Conservation (phyloP, 169 alveolate species). For the Eimeria tenella region DNA sequence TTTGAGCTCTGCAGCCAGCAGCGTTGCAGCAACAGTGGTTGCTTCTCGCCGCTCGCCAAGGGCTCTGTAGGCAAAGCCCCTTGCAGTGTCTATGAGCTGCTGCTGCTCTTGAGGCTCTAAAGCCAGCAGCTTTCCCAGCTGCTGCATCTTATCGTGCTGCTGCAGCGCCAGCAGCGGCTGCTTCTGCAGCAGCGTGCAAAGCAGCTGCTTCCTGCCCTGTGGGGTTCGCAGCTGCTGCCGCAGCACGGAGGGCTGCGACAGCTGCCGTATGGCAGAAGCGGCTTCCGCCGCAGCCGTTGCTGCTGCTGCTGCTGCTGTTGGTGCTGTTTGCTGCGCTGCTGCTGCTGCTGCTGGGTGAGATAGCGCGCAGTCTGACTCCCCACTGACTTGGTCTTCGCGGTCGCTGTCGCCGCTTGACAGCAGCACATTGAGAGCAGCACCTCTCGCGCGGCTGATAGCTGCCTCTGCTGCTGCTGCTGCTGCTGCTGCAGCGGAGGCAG, state of each 20-base stretch:
- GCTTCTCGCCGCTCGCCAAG: conserved; percentile 42
- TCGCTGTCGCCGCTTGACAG: conserved; percentile 54
- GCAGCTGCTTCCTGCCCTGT: conserved; percentile 15
- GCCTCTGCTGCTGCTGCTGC: conserved; percentile 58
- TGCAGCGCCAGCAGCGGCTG: conserved; percentile 64
- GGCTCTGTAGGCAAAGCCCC: conserved; percentile 36
- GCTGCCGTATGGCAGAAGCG: not conserved
- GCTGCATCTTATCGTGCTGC: conserved; percentile 19
- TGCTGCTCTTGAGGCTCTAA: conserved; percentile 26
- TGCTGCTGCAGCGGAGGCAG: conserved; percentile 66
- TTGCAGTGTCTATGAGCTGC: conserved; percentile 63
- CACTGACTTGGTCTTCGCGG: not conserved
- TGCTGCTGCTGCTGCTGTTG: conserved; percentile 28
- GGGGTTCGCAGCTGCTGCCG: conserved; percentile 64
- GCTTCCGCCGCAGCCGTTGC: conserved; percentile 29
- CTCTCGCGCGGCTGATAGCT: conserved; percentile 66
- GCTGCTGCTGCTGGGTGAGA: not conserved
- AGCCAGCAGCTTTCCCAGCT: conserved; percentile 13
- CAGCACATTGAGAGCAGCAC: conserved; percentile 48
- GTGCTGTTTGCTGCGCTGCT: not conserved
- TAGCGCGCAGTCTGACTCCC: conserved; percentile 17
- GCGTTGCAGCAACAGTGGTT: conserved; percentile 40
- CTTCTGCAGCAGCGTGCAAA: conserved; percentile 25
- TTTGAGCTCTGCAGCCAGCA: conserved; percentile 55
- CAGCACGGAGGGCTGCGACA: conserved; percentile 11